Evolutionary conservation across 345 rosid genomes (phyloP), one percentile per base, ranked within the genome.

Genomic region (Fremontodendron californicum): DNA sequence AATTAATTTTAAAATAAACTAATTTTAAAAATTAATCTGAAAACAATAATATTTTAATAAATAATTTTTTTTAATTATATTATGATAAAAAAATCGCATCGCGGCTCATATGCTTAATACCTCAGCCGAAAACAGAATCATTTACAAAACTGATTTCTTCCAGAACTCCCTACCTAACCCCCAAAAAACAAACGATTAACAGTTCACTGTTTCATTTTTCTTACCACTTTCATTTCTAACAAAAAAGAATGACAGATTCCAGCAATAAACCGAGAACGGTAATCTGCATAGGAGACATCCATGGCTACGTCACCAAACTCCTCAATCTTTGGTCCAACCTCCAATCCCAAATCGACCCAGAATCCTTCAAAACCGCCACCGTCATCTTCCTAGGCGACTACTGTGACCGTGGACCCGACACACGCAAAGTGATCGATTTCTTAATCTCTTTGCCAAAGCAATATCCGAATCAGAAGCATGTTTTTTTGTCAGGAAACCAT

Each of bases 301-400:
- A 94, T 75, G 97, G 97, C 81, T 54, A 88, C 91, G 3, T 83
- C 58, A 48, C 74, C 16, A 92, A 87, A 85, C 94, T 94, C 80
- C 85, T 80, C 61, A 79, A 81, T 11, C 93, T 94, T 71, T 94
- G 97, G 98, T 57, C 82, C 70, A 92, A 90, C 73, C 94, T 94
- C 73, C 86, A 88, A 77, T 43, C 86, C 66, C 55, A 73, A 0
- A 35, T 92, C 80, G 75, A 74, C 72, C 86, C 82, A 23, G 72
- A 73, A 27, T 84, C 81, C 11, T 94, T 94, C 87, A 70, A 55
- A 71, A 64, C 94, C 49, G 90, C 98, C 73, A 85, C 86, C 57
- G 77, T 93, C 73, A 90, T 94, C 74, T 94, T 94, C 85, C 84
- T 94, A 60, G 98, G 98, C 40, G 98, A 94, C 75, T 92, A 92